Evolutionary conservation across 2,329 filamentous ascomycete species (phyloP).

Genomic region (Epichloe amarillans): DNA sequence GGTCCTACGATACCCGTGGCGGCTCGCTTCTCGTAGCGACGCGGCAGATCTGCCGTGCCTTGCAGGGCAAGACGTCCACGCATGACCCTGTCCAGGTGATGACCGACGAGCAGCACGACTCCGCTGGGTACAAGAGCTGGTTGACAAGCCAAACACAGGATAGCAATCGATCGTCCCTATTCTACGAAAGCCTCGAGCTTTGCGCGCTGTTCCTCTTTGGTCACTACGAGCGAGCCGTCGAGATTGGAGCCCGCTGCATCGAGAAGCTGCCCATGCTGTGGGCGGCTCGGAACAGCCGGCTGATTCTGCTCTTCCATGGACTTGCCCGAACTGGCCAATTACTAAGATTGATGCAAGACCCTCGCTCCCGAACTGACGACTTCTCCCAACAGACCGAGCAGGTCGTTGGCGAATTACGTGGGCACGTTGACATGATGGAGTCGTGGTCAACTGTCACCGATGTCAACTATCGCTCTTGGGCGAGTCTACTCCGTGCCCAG

Average conservation of each 20-base stretch:
- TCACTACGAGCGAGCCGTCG: slow-evolving; percentile 45
- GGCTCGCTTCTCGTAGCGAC: slow-evolving; percentile 55
- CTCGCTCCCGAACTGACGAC: slow-evolving; percentile 28
- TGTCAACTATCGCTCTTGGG: slow-evolving; percentile 61
- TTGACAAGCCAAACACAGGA: slow-evolving; percentile 37
- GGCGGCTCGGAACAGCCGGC: slow-evolving; percentile 45
- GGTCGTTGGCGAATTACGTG: slow-evolving; percentile 38
- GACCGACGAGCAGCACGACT: slow-evolving; percentile 53
- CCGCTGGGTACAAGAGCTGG: slow-evolving; percentile 46
- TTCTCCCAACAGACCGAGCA: slow-evolving; percentile 29
- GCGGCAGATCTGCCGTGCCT: slow-evolving; percentile 52
- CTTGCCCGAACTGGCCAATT: slow-evolving; percentile 40
- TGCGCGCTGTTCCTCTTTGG: slow-evolving; percentile 50
- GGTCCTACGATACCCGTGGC: slow-evolving; percentile 57
- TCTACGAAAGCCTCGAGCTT: slow-evolving; percentile 57
- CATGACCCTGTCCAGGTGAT: slow-evolving; percentile 42
- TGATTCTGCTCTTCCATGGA: slow-evolving; percentile 47
- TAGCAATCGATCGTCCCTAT: slow-evolving; percentile 48
- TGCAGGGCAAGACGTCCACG: slow-evolving; percentile 59
- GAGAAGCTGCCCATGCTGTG: slow-evolving; percentile 37
- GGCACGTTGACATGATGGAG: slow-evolving; percentile 46
- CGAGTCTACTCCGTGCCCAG: slow-evolving; percentile 54
- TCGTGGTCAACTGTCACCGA: slow-evolving; percentile 51
- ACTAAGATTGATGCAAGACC: slow-evolving; percentile 35
- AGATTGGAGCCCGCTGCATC: slow-evolving; percentile 38